Conservation (phyloP, 2,329 filamentous ascomycete genomes). For the Trichoderma cornu-damae region DNA sequence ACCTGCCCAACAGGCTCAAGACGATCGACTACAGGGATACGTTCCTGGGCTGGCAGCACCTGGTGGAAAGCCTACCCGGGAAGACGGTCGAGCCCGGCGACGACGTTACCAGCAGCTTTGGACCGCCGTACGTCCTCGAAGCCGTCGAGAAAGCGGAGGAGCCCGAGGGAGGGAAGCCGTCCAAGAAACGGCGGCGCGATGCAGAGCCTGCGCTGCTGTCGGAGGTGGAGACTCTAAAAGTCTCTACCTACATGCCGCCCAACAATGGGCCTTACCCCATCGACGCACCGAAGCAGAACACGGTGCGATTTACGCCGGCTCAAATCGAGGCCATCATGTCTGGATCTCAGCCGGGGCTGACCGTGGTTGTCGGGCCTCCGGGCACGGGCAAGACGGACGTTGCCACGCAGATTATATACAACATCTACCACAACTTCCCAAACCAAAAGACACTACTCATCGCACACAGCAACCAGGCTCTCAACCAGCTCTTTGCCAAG, state of each 20-base stretch:
- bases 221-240: constrained; percentile 64
- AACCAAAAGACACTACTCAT: constrained; percentile 85
- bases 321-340: constrained; percentile 92
- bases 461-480: constrained; percentile 94
- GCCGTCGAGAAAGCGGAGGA: constrained; percentile 52
- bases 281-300: constrained; percentile 76
- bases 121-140: constrained; percentile 82
- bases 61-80: constrained; percentile 83
- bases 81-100: constrained; percentile 77
- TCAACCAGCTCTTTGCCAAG: constrained; percentile 97
- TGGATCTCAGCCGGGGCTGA: constrained; percentile 88
- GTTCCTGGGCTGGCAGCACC: constrained; percentile 91
- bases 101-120: constrained; percentile 66
- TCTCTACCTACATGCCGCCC: constrained; percentile 83
- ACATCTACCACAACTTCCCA: constrained; percentile 97
- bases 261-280: constrained; percentile 87
- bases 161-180: constrained; percentile 51
- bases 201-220: constrained; percentile 60
- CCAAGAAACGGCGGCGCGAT: constrained; percentile 84
- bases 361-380: constrained; percentile 88
- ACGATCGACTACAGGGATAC: constrained; percentile 89
- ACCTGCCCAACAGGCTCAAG: constrained; percentile 69
- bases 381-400: constrained; percentile 99
- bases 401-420: constrained; percentile 96
- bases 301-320: constrained; percentile 80